These are phyloP conservation scores for Calonectria pseudoturangicola DNA, from an alignment of 2,329 filamentous ascomycete genomes.

Conservation along the genomic window DNA sequence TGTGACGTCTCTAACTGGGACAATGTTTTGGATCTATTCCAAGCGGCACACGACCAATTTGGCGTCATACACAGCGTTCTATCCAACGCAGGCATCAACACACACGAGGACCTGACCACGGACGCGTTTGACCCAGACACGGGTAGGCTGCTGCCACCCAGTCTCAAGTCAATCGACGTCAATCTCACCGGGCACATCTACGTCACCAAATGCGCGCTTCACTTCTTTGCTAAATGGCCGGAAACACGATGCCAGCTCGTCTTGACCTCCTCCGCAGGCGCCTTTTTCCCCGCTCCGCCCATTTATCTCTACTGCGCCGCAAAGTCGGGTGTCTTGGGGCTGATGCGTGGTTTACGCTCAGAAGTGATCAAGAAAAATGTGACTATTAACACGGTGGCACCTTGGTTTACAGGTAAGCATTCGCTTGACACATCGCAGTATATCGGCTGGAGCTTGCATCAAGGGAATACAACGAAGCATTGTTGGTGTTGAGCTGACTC, in stretches of 20 bases:
- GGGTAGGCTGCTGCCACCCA: slow-evolving; percentile 11
- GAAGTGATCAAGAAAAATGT: slow-evolving; percentile 17
- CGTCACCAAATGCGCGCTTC: slow-evolving; percentile 23
- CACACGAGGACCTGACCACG: not conserved
- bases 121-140: slow-evolving; percentile 11
- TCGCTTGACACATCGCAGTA: not conserved
- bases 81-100: slow-evolving; percentile 11
- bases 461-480: too few relatives aligned
- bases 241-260: slow-evolving; percentile 17
- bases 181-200: slow-evolving; percentile 16
- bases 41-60: not conserved
- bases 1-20: slow-evolving; percentile 23
- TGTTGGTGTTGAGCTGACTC: not conserved
- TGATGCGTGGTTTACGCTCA: slow-evolving; percentile 22
- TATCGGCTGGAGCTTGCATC: not conserved
- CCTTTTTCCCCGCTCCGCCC: slow-evolving; percentile 22
- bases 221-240: slow-evolving; percentile 21
- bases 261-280: slow-evolving; percentile 17
- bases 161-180: slow-evolving; percentile 23
- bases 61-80: slow-evolving; percentile 14
- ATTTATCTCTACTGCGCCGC: slow-evolving; percentile 26
- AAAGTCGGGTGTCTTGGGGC: slow-evolving; percentile 19
- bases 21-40: slow-evolving; percentile 16
- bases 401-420: slow-evolving; percentile 4
- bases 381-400: not conserved